Base-by-base conservation (phyloP, 345 rosid genomes). In the Citrus australasica region DNA sequence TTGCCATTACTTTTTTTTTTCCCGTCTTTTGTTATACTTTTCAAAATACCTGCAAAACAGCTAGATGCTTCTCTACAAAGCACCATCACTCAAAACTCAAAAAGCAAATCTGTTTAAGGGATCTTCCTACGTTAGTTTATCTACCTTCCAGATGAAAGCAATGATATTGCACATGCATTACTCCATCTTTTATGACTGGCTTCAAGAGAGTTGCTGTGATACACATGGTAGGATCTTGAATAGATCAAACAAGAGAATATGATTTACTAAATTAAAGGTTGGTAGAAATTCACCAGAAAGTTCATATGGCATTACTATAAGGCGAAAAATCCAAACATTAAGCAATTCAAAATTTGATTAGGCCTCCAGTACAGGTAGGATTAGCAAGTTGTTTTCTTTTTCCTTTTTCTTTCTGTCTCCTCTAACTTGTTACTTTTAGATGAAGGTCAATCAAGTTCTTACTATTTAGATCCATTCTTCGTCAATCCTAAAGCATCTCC, bases 401-500 rank as follows among this genome's bases (percentile, higher is more conserved):
- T 53, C 58, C 0, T 17, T 53, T 53, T 53, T 2, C 58, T 16
- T 42, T 25, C 61, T 42, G 67, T 10, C 16, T 73, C 14, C n/a
- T 9, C 6, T 71, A 33, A 19, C 53, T n/a, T 13, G 64, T 74
- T 40, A 74, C 35, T 69, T 69, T 69, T 35, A 63, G 42, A 27
- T 65, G 71, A 77, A 55, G 22, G 62, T 79, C 37, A 79, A 53
- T 80, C 79, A 9, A 77, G 48, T 66, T n/a, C n/a, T 35, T 21
- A 64, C 42, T 46, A 75, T 19, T 76, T 61, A 17, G 86, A 75
- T 66, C 78, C 83, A 76, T 42, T 82, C 24, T 67, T 13, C 2
- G 37, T 21, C 37, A 78, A 46, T 16, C 83, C 85, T 3, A 90
- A 67, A 71, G 85, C 88, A 73, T 82, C 87, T 62, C 81, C 89